Evolutionary conservation across 345 rosid genomes (phyloP).

Genomic region (Luvunga scandens): DNA sequence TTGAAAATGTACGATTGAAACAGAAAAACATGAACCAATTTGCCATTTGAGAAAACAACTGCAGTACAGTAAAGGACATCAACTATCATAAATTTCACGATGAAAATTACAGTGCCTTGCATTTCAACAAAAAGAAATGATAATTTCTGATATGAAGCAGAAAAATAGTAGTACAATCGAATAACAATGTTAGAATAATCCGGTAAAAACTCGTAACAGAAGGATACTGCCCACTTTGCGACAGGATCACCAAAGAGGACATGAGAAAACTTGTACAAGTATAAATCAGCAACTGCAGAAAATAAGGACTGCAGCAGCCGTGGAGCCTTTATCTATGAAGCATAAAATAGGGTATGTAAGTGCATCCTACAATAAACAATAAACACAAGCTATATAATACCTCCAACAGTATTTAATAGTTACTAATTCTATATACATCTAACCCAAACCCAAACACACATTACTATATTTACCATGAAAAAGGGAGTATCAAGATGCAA

Average conservation of each 20-base stretch:
- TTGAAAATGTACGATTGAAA: slow-evolving; percentile 85
- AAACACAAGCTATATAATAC: slow-evolving; percentile 1
- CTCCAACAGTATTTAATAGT: background rate
- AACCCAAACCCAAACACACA: background rate
- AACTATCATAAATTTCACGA: slow-evolving; percentile 7
- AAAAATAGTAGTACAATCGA: background rate
- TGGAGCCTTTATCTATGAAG: slow-evolving; percentile 62
- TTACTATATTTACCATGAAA: slow-evolving; percentile 58
- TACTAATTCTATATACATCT: background rate
- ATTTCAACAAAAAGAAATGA: background rate
- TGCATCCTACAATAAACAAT: background rate
- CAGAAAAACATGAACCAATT: slow-evolving; percentile 96
- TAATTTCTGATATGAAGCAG: background rate
- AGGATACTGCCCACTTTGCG: slow-evolving; percentile 93
- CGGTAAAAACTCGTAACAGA: slow-evolving; percentile 9
- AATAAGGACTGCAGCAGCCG: slow-evolving; percentile 76
- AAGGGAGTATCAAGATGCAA: slow-evolving; percentile 68
- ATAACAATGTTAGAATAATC: background rate
- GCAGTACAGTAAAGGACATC: slow-evolving; percentile 44
- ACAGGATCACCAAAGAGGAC: slow-evolving; percentile 52
- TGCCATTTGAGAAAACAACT: slow-evolving; percentile 76
- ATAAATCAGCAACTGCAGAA: slow-evolving; percentile 88
- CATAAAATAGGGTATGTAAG: slow-evolving; percentile 4
- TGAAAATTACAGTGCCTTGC: background rate
- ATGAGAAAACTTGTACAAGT: slow-evolving; percentile 61